A percentile compares a stretch with the other conserved stretches of the same genome.
phyloP scores from a whole-genome alignment of 768 basidiomycete genomes.

The Boletus sp. region DNA sequence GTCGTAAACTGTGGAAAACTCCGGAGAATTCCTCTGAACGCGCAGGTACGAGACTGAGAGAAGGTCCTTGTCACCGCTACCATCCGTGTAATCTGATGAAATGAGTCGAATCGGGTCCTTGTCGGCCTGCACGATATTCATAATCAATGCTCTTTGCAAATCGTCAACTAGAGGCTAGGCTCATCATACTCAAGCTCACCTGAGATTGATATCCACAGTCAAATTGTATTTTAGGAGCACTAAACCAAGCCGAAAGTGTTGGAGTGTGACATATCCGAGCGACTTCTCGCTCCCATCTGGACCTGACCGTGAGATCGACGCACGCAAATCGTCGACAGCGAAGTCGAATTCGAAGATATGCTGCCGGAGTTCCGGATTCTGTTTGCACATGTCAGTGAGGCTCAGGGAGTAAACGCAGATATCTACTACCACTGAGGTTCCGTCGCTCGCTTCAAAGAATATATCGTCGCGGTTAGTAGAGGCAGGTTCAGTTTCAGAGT shows the following conservation, averaged over 20 bases:
- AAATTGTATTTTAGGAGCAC: slow-evolving; percentile 80
- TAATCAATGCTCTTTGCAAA: slow-evolving; percentile 59
- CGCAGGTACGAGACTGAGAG: slow-evolving; percentile 75
- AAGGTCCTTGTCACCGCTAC: slow-evolving; percentile 55
- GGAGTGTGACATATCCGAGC: slow-evolving; percentile 75
- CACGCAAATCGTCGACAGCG: slow-evolving; percentile 78
- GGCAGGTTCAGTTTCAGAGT: slow-evolving; percentile 40
- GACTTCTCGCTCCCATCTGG: slow-evolving; percentile 61
- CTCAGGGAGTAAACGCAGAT: background rate
- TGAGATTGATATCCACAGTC: slow-evolving; percentile 78
- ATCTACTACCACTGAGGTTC: slow-evolving; percentile 46
- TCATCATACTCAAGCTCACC: slow-evolving; percentile 38
- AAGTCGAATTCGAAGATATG: slow-evolving; percentile 83
- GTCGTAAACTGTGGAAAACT: slow-evolving; percentile 75
- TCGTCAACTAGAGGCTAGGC: slow-evolving; percentile 6
- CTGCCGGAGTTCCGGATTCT: slow-evolving; percentile 43
- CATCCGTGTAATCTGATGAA: slow-evolving; percentile 50
- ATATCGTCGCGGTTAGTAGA: slow-evolving; percentile 47
- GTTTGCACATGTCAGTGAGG: slow-evolving; percentile 1
- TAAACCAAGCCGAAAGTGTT: slow-evolving; percentile 74
- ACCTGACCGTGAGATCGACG: slow-evolving; percentile 69
- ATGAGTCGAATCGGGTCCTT: slow-evolving; percentile 57
- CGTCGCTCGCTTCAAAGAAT: slow-evolving; percentile 74
- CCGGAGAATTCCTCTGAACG: slow-evolving; percentile 81
- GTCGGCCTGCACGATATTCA: slow-evolving; percentile 64